These are phyloP conservation scores for Yamadazyma insecticola DNA, from an alignment of 805 yeast genomes.

Conservation along the genomic window DNA sequence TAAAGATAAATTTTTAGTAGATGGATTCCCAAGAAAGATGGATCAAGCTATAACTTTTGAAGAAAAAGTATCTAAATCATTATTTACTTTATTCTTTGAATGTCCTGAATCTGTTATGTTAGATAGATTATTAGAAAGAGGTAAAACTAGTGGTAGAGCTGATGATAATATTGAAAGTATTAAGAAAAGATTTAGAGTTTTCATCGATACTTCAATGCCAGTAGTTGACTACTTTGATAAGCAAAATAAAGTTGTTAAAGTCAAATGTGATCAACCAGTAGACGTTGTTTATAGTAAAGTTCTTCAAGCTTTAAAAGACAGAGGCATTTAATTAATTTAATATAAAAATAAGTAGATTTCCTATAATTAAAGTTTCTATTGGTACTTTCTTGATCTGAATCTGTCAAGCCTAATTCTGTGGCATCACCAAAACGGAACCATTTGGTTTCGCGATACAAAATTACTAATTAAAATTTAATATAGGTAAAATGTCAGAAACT, in stretches of 20 bases:
- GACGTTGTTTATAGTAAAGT: slow-evolving; percentile 74
- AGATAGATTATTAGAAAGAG: slow-evolving; percentile 78
- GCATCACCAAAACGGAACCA: too few relatives aligned
- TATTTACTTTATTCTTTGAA: slow-evolving; percentile 70
- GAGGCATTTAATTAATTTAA: slow-evolving; percentile 18
- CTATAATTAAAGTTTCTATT: too few relatives aligned
- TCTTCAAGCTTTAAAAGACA: slow-evolving; percentile 52
- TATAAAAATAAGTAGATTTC: too few relatives aligned
- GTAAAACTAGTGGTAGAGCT: slow-evolving; percentile 89
- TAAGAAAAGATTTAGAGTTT: slow-evolving; percentile 81
- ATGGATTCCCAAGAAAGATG: slow-evolving; percentile 98
- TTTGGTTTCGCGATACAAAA: too few relatives aligned
- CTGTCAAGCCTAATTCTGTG: too few relatives aligned
- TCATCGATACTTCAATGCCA: slow-evolving; percentile 87
- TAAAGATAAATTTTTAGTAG: slow-evolving; percentile 68
- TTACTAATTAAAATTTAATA: too few relatives aligned
- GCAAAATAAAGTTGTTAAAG: slow-evolving; percentile 70
- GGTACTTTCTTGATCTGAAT: too few relatives aligned
- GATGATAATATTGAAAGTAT: slow-evolving; percentile 93
- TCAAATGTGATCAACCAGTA: slow-evolving; percentile 75
- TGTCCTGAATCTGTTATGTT: slow-evolving; percentile 85
- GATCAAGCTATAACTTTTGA: slow-evolving; percentile 96
- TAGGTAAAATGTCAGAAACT: slow-evolving; percentile 33
- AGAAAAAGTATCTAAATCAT: slow-evolving; percentile 63
- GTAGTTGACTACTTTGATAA: slow-evolving; percentile 80